phyloP scores from a whole-genome alignment of 768 basidiomycete genomes.

The Suillus subaureus region DNA sequence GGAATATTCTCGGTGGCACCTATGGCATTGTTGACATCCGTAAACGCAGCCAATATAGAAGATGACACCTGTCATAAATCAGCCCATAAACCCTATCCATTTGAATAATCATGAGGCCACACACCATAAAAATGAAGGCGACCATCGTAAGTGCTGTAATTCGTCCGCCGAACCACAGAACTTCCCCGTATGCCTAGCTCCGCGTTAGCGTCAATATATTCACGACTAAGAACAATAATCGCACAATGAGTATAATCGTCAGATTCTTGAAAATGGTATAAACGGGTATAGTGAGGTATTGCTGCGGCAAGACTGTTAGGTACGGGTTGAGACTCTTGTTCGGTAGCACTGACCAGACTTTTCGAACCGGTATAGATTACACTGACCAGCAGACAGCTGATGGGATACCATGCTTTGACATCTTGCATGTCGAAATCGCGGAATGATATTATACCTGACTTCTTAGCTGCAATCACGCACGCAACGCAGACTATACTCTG shows the following conservation, averaged over 20 bases:
- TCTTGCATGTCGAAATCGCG: conserved; percentile 80
- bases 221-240: conserved; percentile 28
- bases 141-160: conserved; percentile 87
- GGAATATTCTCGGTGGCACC: conserved; percentile 30
- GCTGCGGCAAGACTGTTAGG: conserved; percentile 47
- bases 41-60: conserved; percentile 95
- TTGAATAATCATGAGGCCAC: conserved; percentile 18
- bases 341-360: conserved; percentile 72
- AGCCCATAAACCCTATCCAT: not conserved
- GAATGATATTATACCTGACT: conserved; percentile 78
- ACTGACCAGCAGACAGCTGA: conserved; percentile 86
- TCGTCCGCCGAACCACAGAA: conserved; percentile 92
- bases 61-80: conserved; percentile 69
- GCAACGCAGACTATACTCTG: conserved; percentile 87
- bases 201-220: conserved; percentile 9
- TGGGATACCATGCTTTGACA: conserved; percentile 92
- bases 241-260: conserved; percentile 97
- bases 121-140: conserved; percentile 91
- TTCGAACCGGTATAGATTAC: conserved; percentile 99
- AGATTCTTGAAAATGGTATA: conserved; percentile 99
- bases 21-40: conserved; percentile 60
- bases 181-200: conserved; percentile 91
- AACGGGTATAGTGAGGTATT: conserved; percentile 95
- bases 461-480: conserved; percentile 77
- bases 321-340: not conserved